Base-by-base conservation (phyloP, 768 basidiomycete genomes). In the Amanita pseudoporphyria region DNA sequence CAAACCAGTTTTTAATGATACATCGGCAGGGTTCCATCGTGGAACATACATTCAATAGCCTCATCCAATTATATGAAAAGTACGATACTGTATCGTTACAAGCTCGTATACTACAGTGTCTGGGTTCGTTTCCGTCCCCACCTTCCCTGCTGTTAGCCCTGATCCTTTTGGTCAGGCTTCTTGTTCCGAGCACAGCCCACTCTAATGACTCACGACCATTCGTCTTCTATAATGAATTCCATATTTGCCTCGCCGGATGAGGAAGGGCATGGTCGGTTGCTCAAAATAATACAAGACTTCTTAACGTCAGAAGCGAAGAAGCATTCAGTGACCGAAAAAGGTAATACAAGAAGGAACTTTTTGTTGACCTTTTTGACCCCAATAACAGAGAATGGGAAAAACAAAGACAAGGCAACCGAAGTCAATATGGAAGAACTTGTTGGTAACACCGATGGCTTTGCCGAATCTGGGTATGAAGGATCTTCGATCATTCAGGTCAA, bases 371-470 rank as follows among this genome's bases (percentile, higher is more conserved):
- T 31, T 5, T 24, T 52, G 38, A 58, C 32, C 18, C 36, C 51
- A 38, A 43, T 31, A 45, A 35, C 53, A 75, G 67, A 77, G 60
- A 63, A 61, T 9, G 52, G 61, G 28, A 80, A 77, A 52, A 65
- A 64, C n/a, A 71, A 71, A 49, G 31, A 56, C n/a, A 75, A 73
- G 50, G 36, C 66, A 19, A 56, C 65, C 6, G 71, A 78, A 19
- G 81, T 97, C 45, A 81, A 94, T 58, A 93, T 99, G 83, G 85
- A 86, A 0, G 91, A 96, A 58, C 72, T 99, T 7, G 87, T 98
- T 3, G 96, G 96, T 0, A 94, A 95, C 58, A 92, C 92, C 0
- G 87, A 92, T 58, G 91, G 86, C 1, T 95, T 98, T 62, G 92
- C 95, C 0, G 96, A 98, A 57, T 97, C 95, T 5, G 94, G 94